These are phyloP conservation scores for Tetrahymena borealis DNA, from an alignment of 73 alveolate genomes.

Conservation along the genomic window DNA sequence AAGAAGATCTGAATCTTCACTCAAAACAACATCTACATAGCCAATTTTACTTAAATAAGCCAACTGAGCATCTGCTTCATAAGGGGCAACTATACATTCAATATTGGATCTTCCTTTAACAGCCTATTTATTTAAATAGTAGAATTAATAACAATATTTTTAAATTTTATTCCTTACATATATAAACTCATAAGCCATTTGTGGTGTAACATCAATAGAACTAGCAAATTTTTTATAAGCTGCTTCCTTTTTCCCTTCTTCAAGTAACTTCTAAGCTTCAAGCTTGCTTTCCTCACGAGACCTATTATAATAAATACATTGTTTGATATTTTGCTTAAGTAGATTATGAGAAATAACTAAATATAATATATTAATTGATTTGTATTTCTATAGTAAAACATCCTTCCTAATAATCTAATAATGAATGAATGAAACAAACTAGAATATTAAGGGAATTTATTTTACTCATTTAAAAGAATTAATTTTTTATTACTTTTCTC, in stretches of 20 bases:
- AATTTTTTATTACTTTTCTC: slow-evolving; percentile 70
- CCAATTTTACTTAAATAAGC: slow-evolving; percentile 76
- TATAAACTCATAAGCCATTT: slow-evolving; percentile 75
- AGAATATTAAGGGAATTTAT: slow-evolving; percentile 3
- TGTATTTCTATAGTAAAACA: too few relatives aligned
- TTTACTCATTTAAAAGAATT: too few relatives aligned
- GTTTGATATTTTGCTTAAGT: too few relatives aligned
- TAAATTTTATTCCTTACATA: slow-evolving; percentile 34
- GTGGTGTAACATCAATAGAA: slow-evolving; percentile 83
- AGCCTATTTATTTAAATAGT: background rate
- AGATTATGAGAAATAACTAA: too few relatives aligned
- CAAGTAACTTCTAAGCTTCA: slow-evolving; percentile 18
- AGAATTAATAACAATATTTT: background rate
- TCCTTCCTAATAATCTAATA: too few relatives aligned
- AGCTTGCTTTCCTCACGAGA: slow-evolving; percentile 43
- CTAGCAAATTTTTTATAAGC: slow-evolving; percentile 69
- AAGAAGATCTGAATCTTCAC: slow-evolving; percentile 98
- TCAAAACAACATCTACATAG: slow-evolving; percentile 79
- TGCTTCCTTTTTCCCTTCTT: slow-evolving; percentile 57
- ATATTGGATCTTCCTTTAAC: slow-evolving; percentile 18
- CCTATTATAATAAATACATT: slow-evolving; percentile 21
- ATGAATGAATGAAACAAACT: too few relatives aligned
- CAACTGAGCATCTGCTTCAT: slow-evolving; percentile 98
- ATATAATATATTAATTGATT: too few relatives aligned
- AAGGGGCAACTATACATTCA: slow-evolving; percentile 95